Evolutionary conservation across 2,329 filamentous ascomycete genomes (phyloP).

Genomic region (Penicillium polonicum): DNA sequence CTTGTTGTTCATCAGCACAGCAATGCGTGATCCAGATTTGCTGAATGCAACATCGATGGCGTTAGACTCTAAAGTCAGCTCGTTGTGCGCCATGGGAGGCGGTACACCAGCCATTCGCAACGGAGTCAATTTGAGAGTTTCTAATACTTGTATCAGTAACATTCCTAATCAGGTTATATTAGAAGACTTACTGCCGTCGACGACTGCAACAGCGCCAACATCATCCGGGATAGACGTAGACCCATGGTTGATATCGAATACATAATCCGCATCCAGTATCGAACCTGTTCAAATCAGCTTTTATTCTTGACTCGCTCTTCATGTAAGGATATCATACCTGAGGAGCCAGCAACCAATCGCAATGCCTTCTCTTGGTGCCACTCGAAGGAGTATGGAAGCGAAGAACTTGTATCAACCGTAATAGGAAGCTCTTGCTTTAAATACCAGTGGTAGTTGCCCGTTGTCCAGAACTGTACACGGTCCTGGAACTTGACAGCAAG

Average conservation of each 20-base stretch:
- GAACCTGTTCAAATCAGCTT: constrained; percentile 33
- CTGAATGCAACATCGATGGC: constrained; percentile 75
- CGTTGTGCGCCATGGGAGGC: constrained; percentile 86
- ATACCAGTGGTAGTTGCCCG: constrained; percentile 97
- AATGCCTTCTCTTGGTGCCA: constrained; percentile 90
- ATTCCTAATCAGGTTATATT: neutral
- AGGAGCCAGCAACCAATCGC: constrained; percentile 58
- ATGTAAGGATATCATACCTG: constrained; percentile 38
- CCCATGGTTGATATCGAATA: constrained; percentile 67
- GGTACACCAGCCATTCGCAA: constrained; percentile 81
- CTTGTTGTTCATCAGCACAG: constrained; percentile 65
- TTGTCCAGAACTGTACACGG: constrained; percentile 90
- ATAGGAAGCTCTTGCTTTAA: constrained; percentile 81
- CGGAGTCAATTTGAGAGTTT: constrained; percentile 76
- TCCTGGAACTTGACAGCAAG: constrained; percentile 75
- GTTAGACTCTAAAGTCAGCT: constrained; percentile 62
- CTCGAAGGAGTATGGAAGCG: constrained; percentile 33
- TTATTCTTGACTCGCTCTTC: neutral
- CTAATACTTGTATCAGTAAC: constrained; percentile 36
- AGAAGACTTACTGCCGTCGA: constrained; percentile 67
- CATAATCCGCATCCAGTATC: constrained; percentile 64
- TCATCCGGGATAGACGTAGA: constrained; percentile 71
- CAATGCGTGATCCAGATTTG: constrained; percentile 63
- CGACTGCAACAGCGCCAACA: constrained; percentile 74
- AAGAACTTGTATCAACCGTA: constrained; percentile 25